phyloP scores from a whole-genome alignment of 257 asterid species.

The Solanum acaule region DNA sequence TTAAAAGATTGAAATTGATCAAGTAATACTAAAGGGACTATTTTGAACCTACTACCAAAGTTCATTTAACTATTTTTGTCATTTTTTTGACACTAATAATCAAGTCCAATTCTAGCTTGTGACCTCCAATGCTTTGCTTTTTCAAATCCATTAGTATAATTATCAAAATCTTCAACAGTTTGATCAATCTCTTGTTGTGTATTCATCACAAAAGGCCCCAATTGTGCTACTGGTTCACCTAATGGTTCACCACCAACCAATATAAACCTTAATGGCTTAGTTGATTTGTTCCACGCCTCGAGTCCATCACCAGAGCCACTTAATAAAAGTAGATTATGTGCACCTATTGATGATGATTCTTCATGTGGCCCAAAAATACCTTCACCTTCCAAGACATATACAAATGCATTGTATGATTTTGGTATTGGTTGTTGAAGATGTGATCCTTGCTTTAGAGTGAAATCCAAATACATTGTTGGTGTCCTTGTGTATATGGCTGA shows the following conservation, averaged over 20 bases:
- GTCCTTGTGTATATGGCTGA: conserved; percentile 67
- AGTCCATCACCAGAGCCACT: conserved; percentile 59
- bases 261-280: conserved; percentile 43
- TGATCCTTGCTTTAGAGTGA: conserved; percentile 62
- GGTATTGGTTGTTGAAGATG: conserved; percentile 56
- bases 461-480: conserved; percentile 84
- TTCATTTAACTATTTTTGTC: background rate
- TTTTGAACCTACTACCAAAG: background rate
- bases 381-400: conserved; percentile 76
- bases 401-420: conserved; percentile 64
- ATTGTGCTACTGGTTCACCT: conserved; percentile 73
- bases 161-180: conserved; percentile 67
- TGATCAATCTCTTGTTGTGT: conserved; percentile 64
- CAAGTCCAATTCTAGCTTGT: conserved; percentile 20
- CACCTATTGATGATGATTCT: conserved; percentile 27
- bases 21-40: background rate
- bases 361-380: conserved; percentile 37
- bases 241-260: conserved; percentile 77
- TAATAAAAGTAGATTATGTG: conserved; percentile 60
- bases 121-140: conserved; percentile 82
- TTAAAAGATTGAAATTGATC: background rate
- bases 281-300: conserved; percentile 57
- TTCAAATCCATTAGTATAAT: conserved; percentile 69
- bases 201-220: conserved; percentile 93
- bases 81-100: conserved; percentile 10